Evolutionary conservation across 75 land plant genomes (phyloP).

Genomic region (Larix kaempferi): DNA sequence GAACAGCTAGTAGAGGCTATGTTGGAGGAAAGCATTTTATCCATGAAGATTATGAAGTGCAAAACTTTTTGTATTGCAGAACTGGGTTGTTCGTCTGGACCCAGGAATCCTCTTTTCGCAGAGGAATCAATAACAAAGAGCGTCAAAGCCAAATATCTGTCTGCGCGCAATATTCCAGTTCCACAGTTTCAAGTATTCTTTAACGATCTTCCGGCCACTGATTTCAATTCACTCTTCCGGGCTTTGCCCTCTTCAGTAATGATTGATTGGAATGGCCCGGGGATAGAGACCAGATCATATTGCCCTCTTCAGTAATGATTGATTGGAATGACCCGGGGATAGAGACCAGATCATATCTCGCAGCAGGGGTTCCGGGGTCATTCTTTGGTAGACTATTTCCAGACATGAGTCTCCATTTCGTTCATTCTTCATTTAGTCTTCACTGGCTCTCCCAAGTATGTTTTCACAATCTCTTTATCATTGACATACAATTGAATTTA

Average conservation of each 20-base stretch:
- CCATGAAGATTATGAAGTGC: not conserved
- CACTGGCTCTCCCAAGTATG: slow-evolving; percentile 47
- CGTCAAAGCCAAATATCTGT: slow-evolving; percentile 5
- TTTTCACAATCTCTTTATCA: not conserved
- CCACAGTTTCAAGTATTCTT: slow-evolving; percentile 41
- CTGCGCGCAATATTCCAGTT: not conserved
- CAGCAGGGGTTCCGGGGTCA: slow-evolving; percentile 38
- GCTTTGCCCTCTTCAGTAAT: slow-evolving; percentile 12
- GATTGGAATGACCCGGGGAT: too few relatives aligned
- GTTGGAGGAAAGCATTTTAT: slow-evolving; percentile 8
- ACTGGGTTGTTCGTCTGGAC: slow-evolving; percentile 45
- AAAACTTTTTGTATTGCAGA: slow-evolving; percentile 31
- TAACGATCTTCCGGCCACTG: slow-evolving; percentile 35
- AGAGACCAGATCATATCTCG: too few relatives aligned
- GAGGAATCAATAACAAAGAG: slow-evolving; percentile 20
- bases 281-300: not conserved
- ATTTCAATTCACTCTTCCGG: slow-evolving; percentile 52
- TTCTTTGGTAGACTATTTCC: slow-evolving; percentile 39
- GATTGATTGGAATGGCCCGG: not conserved
- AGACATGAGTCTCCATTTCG: slow-evolving; percentile 20
- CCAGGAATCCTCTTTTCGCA: slow-evolving; percentile 26
- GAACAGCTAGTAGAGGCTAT: not conserved
- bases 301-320: too few relatives aligned
- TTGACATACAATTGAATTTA: too few relatives aligned
- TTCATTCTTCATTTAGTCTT: slow-evolving; percentile 17